Evolutionary conservation across 1,284 basidiomycete species (phyloP), one percentile per base, ranked within the genome.

Genomic region (Rhizoctonia solani): DNA sequence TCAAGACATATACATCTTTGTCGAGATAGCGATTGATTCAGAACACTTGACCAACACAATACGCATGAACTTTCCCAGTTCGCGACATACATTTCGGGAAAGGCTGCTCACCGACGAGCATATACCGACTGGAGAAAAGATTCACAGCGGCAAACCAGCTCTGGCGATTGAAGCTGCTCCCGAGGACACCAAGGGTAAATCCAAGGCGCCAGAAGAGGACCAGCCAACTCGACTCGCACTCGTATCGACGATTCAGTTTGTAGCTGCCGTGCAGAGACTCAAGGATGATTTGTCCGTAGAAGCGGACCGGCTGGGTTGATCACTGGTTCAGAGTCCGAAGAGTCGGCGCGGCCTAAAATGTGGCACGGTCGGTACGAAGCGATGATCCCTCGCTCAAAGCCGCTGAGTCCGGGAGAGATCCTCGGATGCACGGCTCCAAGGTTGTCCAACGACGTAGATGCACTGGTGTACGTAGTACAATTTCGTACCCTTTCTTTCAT

Each of bases 1-100:
- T 99, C 76, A 96, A 95, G 75, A 98, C 96, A 0, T 99, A 8
- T 99, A 99, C 75, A 84, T 99, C 66, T 99, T 99, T 75, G 97
- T 99, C 37, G 97, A 99, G 78, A 99, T 99, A 72, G 84, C 86
- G 4, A 93, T 99, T 73, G 96, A 99, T 76, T 86, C 89, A 1
- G 75, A 80, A 1, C 95, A 98, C 77, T 83, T 99, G 21, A 81
- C 83, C 1, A 84, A 92, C 70, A 93, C 93, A 0, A 83, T 99
- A 66, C 87, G 95, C 4, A 81, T 90, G 69, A 99, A 99, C 77
- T 94, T 99, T 72, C 93, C 97, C 1, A 84, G 85, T 42, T 82
- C 88, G 69, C 82, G 87, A n/a, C 76, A 79, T 30, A 74, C 74
- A n/a, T 91, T 92, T 74, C 77, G 81, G 58, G 81, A 85, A 68